A percentile compares a stretch with the other conserved stretches of the same genome.
These are phyloP conservation scores for Zygoascus sp. DNA, from an alignment of 1,139 yeast genomes.

Conservation along the genomic window DNA sequence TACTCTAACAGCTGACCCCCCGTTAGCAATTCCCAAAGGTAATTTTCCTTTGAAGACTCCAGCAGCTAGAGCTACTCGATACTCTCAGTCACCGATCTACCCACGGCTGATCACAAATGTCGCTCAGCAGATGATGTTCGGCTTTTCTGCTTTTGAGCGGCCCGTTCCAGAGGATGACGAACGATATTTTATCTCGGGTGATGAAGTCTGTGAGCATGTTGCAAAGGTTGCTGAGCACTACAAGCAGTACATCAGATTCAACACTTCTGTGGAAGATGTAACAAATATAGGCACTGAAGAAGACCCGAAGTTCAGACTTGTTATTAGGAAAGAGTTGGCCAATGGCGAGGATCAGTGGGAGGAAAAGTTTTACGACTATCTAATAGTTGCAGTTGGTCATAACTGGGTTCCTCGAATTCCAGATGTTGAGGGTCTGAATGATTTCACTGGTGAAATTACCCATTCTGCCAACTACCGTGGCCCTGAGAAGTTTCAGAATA, in stretches of 20 bases:
- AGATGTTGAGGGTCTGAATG: conserved; percentile 47
- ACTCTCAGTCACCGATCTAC: conserved; percentile 41
- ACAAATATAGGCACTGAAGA: conserved; percentile 33
- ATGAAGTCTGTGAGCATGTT: conserved; percentile 48
- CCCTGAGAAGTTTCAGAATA: conserved; percentile 37
- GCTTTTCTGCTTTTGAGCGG: conserved; percentile 17
- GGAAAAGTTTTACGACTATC: conserved; percentile 43
- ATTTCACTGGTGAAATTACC: conserved; percentile 43
- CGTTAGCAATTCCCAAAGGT: conserved; percentile 17
- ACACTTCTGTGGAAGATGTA: conserved; percentile 38
- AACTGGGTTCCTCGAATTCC: conserved; percentile 56
- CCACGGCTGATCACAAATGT: conserved; percentile 57
- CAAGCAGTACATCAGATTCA: conserved; percentile 40
- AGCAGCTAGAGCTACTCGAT: conserved; percentile 15
- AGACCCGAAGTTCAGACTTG: conserved; percentile 26
- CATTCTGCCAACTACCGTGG: conserved; percentile 60
- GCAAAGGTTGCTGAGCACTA: conserved; percentile 49
- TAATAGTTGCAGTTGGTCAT: conserved; percentile 57
- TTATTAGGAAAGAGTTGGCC: conserved; percentile 16
- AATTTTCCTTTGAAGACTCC: background rate
- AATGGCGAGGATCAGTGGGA: conserved; percentile 14
- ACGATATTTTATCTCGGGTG: conserved; percentile 30
- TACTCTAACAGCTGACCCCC: conserved; percentile 19
- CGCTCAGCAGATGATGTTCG: conserved; percentile 52
- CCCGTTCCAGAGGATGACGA: conserved; percentile 41